Percentiles rank a stretch among this genome's conserved stretches.
These are phyloP conservation scores for Termitomyces bulborhizus DNA, from an alignment of 768 basidiomycete genomes.

Conservation along the genomic window DNA sequence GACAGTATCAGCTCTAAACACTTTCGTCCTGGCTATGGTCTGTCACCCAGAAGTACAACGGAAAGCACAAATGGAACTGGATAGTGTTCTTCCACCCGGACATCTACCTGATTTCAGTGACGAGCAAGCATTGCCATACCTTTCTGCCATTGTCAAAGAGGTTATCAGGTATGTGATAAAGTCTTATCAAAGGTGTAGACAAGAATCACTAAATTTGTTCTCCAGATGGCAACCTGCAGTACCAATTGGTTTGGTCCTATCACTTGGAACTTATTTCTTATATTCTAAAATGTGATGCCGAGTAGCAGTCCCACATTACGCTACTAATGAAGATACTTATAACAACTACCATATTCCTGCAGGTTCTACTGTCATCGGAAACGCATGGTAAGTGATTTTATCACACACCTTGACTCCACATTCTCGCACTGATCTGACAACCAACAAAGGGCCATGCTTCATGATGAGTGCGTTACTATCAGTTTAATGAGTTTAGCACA, in stretches of 20 bases:
- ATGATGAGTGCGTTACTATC: constrained; percentile 15
- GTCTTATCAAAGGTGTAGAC: neutral
- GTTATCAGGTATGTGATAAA: constrained; percentile 10
- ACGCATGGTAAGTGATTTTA: constrained; percentile 20
- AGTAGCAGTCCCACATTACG: constrained; percentile 24
- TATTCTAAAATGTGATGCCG: neutral
- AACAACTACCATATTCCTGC: constrained; percentile 28
- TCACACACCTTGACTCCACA: neutral
- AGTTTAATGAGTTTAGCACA: neutral
- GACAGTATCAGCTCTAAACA: constrained; percentile 17
- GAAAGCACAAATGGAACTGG: constrained; percentile 21
- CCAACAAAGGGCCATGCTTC: constrained; percentile 25
- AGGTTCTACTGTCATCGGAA: constrained; percentile 22
- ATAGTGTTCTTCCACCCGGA: constrained; percentile 19
- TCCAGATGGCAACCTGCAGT: constrained; percentile 18
- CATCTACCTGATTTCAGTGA: constrained; percentile 27
- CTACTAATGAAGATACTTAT: constrained; percentile 26
- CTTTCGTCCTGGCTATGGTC: constrained; percentile 23
- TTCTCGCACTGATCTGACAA: neutral
- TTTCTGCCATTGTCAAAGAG: constrained; percentile 27
- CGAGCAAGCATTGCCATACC: constrained; percentile 21
- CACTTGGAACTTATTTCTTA: neutral
- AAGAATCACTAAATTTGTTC: neutral
- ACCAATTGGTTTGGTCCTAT: constrained; percentile 16
- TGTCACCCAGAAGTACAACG: constrained; percentile 20